Evolutionary conservation across 495 filamentous ascomycete species (phyloP).

Genomic region (Aspergillus cavernicola): DNA sequence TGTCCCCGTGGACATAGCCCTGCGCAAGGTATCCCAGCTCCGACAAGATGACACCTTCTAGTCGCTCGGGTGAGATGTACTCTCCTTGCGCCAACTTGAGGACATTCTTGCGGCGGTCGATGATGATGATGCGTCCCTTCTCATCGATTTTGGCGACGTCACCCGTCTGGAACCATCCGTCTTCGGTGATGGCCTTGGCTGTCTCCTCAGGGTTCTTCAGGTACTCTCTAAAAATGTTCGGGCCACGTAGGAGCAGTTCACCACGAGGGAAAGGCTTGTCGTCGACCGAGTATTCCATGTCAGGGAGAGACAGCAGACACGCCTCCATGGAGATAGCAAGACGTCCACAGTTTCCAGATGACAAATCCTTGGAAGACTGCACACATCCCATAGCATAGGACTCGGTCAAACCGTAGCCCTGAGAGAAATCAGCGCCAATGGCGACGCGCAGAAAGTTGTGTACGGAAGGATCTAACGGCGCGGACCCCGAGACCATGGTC

Average conservation of each 20-base stretch:
- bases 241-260: slow-evolving; percentile 80
- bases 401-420: slow-evolving; percentile 95
- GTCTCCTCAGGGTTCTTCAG: slow-evolving; percentile 88
- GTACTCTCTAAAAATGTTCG: slow-evolving; percentile 77
- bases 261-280: slow-evolving; percentile 93
- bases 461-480: slow-evolving; percentile 82
- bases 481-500: slow-evolving; percentile 82
- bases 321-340: slow-evolving; percentile 64
- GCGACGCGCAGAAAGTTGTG: slow-evolving; percentile 85
- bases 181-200: slow-evolving; percentile 70
- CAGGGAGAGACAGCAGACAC: slow-evolving; percentile 82
- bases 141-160: slow-evolving; percentile 84
- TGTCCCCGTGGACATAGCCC: slow-evolving; percentile 90
- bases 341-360: slow-evolving; percentile 76
- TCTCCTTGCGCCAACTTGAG: slow-evolving; percentile 97
- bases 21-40: slow-evolving; percentile 71
- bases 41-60: slow-evolving; percentile 90
- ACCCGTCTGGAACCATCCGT: slow-evolving; percentile 97
- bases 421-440: slow-evolving; percentile 73
- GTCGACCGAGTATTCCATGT: slow-evolving; percentile 88
- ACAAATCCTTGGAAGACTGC: slow-evolving; percentile 67
- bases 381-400: slow-evolving; percentile 76
- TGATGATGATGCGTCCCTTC: slow-evolving; percentile 82
- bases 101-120: slow-evolving; percentile 97
- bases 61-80: slow-evolving; percentile 94